Evolutionary conservation across 148 eudicot genomes (phyloP), one percentile per base, ranked within the genome.

Genomic region (Vaccinium darrowii): DNA sequence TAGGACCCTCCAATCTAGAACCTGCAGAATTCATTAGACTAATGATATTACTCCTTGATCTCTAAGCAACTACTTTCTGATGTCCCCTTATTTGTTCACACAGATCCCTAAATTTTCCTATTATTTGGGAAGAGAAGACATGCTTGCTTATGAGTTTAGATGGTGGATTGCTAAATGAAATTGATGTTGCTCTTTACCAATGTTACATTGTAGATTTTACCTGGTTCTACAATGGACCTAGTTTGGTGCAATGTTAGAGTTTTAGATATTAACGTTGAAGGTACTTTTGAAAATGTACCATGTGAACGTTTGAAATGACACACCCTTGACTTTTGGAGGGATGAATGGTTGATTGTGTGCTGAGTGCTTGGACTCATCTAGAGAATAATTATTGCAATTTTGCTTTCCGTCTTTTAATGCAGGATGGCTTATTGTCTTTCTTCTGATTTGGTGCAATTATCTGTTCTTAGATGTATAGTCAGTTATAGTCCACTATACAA

Each of bases 361-460:
- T 58, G 1, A 80, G 30, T 39, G 69, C 13, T 79, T 5, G 47
- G 47, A 36, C 3, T 21, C 72, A 21, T 60, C 72, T 43, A 53
- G 57, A 78, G 56, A 62, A 33, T 60, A 3, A 3, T 0, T 67
- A 0, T 67, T 67, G 36, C 73, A 67, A 4, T 67, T 65, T 25
- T 67, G 36, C 15, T 67, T 13, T 67, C 73, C 73, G 9, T 43
- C 23, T 69, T 69, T 67, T 78, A 12, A 14, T 69, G 25, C 25
- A 73, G 13, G 49, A 43, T 51, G 60, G 78, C 57, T 65, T 67
- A 23, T 47, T 53, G 13, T 27, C 36, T 54, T 73, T n/a, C 2
- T 57, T 51, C 21, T 83, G 30, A 74, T 78, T 30, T 85, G 62
- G 36, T 54, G 60, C 72, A 43, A 73, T 81, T 36, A 47, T 43